These are phyloP conservation scores for Blechomonas ayalai DNA, from an alignment of 208 protist genomes.

Conservation along the genomic window DNA sequence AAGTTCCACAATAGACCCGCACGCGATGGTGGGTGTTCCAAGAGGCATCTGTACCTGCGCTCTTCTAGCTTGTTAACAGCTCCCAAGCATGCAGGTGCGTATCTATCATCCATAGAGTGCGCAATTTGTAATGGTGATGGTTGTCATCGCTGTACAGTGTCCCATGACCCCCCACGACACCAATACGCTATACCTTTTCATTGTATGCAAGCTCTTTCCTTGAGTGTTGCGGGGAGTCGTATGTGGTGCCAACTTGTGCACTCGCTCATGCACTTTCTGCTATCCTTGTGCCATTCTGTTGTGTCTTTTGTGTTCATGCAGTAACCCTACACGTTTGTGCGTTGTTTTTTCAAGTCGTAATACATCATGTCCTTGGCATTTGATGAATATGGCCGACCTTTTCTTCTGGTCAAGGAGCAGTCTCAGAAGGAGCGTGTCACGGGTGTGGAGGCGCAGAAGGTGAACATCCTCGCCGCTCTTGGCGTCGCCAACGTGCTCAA, in stretches of 20 bases:
- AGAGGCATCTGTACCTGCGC: too few relatives aligned
- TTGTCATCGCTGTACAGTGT: background rate
- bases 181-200: background rate
- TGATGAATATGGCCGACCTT: conserved; percentile 99
- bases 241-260: too few relatives aligned
- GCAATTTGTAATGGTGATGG: background rate
- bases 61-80: too few relatives aligned
- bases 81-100: background rate
- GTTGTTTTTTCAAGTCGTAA: conserved; percentile 2
- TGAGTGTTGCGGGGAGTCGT: too few relatives aligned
- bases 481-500: conserved; percentile 96
- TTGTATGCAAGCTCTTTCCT: too few relatives aligned
- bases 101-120: background rate
- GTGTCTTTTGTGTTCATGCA: conserved; percentile 4
- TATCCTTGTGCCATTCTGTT: conserved; percentile 9
- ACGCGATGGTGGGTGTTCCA: too few relatives aligned
- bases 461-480: conserved; percentile 98
- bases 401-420: conserved; percentile 98
- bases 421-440: conserved; percentile 91
- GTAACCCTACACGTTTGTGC: background rate
- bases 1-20: too few relatives aligned
- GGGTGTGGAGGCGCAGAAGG: conserved; percentile 98
- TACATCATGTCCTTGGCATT: conserved; percentile 93
- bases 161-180: background rate
- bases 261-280: too few relatives aligned